Percentiles rank a stretch among this genome's conserved stretches.
Conservation (phyloP, 306 rosid species). For the Lagenaria siceraria region DNA sequence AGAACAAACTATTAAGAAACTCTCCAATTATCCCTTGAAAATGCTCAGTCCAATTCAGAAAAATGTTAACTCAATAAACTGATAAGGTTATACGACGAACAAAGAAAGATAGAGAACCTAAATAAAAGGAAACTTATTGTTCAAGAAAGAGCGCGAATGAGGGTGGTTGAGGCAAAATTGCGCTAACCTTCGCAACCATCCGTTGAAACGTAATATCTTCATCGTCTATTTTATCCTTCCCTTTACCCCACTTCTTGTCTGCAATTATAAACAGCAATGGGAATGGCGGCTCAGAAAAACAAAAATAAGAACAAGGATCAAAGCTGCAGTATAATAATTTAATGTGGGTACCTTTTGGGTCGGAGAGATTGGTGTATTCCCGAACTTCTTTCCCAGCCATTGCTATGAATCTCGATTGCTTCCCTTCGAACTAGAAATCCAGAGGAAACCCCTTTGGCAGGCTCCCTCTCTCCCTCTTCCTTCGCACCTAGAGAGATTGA, state of each 20-base stretch:
- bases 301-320: neutral
- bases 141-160: neutral
- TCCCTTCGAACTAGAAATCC: neutral
- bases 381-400: conserved; percentile 99
- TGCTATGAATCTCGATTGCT: neutral
- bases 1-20: neutral
- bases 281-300: neutral
- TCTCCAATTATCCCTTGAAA: neutral
- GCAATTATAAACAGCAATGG: conserved; percentile 2
- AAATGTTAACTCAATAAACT: neutral
- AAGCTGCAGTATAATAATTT: neutral
- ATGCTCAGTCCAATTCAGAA: neutral
- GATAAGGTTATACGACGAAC: neutral
- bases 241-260: conserved; percentile 93
- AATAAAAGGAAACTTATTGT: neutral
- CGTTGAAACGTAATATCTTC: conserved; percentile 96
- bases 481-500: neutral
- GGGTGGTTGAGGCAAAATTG: conserved; percentile 47
- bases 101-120: neutral
- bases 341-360: conserved; percentile 61
- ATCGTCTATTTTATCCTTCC: conserved; percentile 89
- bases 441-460: neutral
- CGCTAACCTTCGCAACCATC: conserved; percentile 99
- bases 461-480: neutral
- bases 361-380: conserved; percentile 94